A percentile compares a stretch with the other conserved stretches of the same genome.
Conservation (phyloP, 2,329 filamentous ascomycete species). For the Fusarium clavum region DNA sequence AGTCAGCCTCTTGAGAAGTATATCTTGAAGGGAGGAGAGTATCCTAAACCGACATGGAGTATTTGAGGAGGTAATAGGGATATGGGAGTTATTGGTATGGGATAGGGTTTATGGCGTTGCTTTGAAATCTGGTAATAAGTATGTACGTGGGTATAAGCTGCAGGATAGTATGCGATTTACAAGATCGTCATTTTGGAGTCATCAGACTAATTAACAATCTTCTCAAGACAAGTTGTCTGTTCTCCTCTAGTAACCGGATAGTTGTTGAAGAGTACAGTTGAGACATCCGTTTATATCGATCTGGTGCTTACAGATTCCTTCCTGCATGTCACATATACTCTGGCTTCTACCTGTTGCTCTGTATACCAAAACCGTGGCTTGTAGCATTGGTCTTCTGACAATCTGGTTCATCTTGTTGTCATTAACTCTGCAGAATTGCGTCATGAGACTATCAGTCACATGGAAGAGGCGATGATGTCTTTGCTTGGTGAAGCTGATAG, state of each 20-base stretch:
- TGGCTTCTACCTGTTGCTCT: not conserved
- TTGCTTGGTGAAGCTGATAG: not conserved
- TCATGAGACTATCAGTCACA: not conserved
- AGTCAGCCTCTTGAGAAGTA: constrained; percentile 28
- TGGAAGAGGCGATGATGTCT: not conserved
- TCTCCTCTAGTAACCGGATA: not conserved
- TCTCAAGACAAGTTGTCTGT: not conserved
- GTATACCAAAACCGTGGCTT: not conserved
- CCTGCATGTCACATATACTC: not conserved
- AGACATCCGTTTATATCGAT: not conserved
- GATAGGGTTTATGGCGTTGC: not conserved
- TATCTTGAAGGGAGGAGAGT: constrained; percentile 35
- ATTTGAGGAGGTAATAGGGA: not conserved
- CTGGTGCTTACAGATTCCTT: not conserved
- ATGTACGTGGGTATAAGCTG: not conserved
- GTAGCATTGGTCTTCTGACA: not conserved
- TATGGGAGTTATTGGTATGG: not conserved
- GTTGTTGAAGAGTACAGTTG: not conserved
- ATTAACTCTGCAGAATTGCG: not conserved
- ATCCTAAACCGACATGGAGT: constrained; percentile 26
- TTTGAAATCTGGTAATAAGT: too few relatives aligned
- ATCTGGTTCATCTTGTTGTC: not conserved
- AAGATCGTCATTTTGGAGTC: not conserved
- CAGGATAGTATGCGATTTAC: not conserved
- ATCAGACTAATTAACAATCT: not conserved